Evolutionary conservation across 768 basidiomycete species (phyloP), one percentile per base, ranked within the genome.

Genomic region (Suillus luteus): DNA sequence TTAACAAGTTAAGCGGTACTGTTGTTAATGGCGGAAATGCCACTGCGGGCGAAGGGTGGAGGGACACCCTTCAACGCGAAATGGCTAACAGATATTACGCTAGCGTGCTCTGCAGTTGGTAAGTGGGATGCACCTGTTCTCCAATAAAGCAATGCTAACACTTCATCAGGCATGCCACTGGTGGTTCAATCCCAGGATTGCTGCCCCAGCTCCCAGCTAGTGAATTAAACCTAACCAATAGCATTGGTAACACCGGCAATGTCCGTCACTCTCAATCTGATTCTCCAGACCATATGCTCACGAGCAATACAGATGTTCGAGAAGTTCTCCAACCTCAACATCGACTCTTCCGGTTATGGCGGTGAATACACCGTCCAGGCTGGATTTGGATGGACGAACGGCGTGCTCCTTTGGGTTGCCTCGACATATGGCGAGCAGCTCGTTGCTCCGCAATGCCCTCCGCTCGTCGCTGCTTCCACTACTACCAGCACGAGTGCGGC

Each of bases 311-410:
- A 93, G 88, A 93, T 94, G 91, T 95, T 87, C 66, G 93, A 94
- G 75, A 93, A 95, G 75, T 95, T 95, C 78, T 93, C 92, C 3
- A 84, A 83, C 48, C 72, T 86, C 11, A 88, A 96, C 63, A 82
- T 95, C 38, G 89, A 92, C 75, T 89, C 87, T 3, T 88, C 90
- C 3, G 93, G 93, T 6, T 78, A 79, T 14, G 93, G 92, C 8
- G 93, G 93, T 31, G 93, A 95, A 79, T 96, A 97, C 69, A 90
- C 87, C 2, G 94, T 95, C 4, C 92, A 94, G 76, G 86, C 84
- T 15, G 92, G 92, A 24, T 94, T 94, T 70, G 92, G 93, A 19
- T 95, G 93, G 93, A 93, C 92, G 48, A 94, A 95, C 69, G 92
- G 92, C 22, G 91, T 88, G 10, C 71, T 86, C 60, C 82, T 94